Evolutionary conservation across 345 rosid species (phyloP), one percentile per base, ranked within the genome.

Genomic region (Dimocarpus longan): DNA sequence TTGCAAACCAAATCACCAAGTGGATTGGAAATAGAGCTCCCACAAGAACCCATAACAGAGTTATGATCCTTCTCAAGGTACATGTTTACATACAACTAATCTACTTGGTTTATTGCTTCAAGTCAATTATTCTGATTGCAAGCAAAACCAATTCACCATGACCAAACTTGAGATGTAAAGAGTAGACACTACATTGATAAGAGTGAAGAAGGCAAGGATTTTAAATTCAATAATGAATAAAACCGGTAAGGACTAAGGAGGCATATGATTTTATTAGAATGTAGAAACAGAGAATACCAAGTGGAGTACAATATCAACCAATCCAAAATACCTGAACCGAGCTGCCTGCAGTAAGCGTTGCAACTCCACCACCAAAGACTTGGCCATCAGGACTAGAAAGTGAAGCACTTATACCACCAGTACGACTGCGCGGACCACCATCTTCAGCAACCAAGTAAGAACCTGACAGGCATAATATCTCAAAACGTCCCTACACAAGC

Each of bases 381-480:
- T 88, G 93, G 64, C 99, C 98, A 74, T 97, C 98, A 1, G 97
- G 92, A 83, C 93, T 92, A 28, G 96, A 91, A 80, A 97, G 92
- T 10, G 99, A 94, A 79, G 90, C 98, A 81, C 98, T 97, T 42
- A 97, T 66, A 71, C 99, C 98, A 21, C 99, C 99, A 37, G 90
- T 91, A 80, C 99, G 87, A 76, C 85, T 84, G 44, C 85, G 90
- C 56, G 97, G 86, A 22, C 95, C 93, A 73, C 95, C 97, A 68
- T 92, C 98, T 85, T 97, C 99, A 60, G 92, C 89, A 71, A 97
- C 85, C 86, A 97, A 84, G 83, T 91, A 97, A 66, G 97, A 97
- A 68, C 99, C 99, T 5, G 98, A 94, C 86, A 97, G 84, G 86
- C 98, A 90, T 83, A 97, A 84, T 86, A 97, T 94, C 91, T 94